Conservation (phyloP, 2,329 filamentous ascomycete species). For the Ascomycota sp. region DNA sequence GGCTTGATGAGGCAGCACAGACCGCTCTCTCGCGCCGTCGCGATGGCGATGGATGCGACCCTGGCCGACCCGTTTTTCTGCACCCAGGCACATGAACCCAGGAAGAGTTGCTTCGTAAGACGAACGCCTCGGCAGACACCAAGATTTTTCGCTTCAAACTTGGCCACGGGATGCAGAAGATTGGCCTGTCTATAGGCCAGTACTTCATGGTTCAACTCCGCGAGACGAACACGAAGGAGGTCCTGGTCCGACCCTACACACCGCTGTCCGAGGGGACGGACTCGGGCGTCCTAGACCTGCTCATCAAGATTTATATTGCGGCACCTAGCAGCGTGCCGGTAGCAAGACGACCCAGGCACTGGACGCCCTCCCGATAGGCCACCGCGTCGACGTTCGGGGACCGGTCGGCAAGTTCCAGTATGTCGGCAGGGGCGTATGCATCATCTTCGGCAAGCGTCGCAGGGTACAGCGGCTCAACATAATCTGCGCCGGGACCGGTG, state of each 20-base stretch:
- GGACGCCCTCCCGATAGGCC: conserved; percentile 49
- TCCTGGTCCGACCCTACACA: conserved; percentile 73
- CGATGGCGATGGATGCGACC: conserved; percentile 14
- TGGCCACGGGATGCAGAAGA: conserved; percentile 44
- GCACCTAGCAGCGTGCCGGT: conserved; percentile 33
- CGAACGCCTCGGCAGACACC: conserved; percentile 54
- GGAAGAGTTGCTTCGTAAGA: conserved; percentile 47
- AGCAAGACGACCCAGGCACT: conserved; percentile 71
- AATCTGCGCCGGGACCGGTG: conserved; percentile 75
- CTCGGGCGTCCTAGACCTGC: conserved; percentile 46
- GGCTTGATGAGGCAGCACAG: conserved; percentile 38
- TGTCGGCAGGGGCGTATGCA: conserved; percentile 41
- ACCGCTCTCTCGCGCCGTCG: conserved; percentile 26
- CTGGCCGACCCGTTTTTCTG: conserved; percentile 43
- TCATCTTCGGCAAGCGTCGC: conserved; percentile 34
- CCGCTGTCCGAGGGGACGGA: conserved; percentile 47
- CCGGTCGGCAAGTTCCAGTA: conserved; percentile 78
- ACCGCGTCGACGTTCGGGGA: conserved; percentile 67
- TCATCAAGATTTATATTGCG: conserved; percentile 72
- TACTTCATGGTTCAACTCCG: conserved; percentile 70
- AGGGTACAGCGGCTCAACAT: conserved; percentile 53
- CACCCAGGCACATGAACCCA: conserved; percentile 54
- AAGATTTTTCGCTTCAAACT: conserved; percentile 66
- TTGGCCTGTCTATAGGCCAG: conserved; percentile 68
- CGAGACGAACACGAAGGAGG: conserved; percentile 48